phyloP scores from a whole-genome alignment of 2,329 filamentous ascomycete species.

The Stemphylium lycopersici region DNA sequence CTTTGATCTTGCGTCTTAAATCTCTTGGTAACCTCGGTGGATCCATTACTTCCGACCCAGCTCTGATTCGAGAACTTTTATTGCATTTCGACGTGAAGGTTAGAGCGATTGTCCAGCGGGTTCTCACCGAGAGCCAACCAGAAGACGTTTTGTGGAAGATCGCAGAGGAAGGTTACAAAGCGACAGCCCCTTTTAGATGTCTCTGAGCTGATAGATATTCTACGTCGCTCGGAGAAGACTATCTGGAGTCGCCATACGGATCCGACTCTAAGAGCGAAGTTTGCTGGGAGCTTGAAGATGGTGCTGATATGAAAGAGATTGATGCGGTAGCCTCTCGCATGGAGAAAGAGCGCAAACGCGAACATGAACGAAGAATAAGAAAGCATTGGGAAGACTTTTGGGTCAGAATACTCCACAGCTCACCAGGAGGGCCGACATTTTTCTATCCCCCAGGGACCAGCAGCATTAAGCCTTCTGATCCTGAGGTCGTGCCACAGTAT shows the following conservation, averaged over 20 bases:
- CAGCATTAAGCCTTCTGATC: background rate
- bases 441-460: background rate
- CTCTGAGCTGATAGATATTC: background rate
- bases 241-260: too few species aligned
- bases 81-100: background rate
- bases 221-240: too few species aligned
- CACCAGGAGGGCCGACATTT: background rate
- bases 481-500: background rate
- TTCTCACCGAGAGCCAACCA: background rate
- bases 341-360: background rate
- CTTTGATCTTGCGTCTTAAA: background rate
- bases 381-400: background rate
- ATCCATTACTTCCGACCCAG: background rate
- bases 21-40: background rate
- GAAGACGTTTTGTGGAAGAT: background rate
- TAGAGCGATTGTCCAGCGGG: background rate
- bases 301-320: background rate
- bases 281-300: background rate
- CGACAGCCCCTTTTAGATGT: background rate
- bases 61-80: background rate
- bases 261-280: too few species aligned
- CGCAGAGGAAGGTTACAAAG: background rate
- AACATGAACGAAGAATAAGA: background rate
- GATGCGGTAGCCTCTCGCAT: too few species aligned
- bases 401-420: background rate